Base-by-base conservation (phyloP, 2,329 filamentous ascomycete species). In the Colletotrichum caudatum region DNA sequence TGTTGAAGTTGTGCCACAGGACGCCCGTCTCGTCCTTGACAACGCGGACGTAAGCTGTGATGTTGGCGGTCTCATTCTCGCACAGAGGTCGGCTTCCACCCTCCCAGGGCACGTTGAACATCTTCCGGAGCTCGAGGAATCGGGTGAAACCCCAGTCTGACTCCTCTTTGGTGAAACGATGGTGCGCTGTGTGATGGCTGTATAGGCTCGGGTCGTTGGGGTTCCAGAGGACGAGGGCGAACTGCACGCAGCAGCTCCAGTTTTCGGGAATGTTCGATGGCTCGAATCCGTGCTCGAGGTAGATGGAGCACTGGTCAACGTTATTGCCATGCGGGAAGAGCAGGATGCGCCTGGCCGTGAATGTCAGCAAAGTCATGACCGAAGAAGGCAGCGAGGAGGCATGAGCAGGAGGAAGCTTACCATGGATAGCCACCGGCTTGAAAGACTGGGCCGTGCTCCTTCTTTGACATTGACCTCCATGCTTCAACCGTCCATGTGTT, bases 121-220 rank as follows among this genome's bases (percentile, higher is more conserved):
- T 92, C 77, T 91, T 92, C 65, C 94, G 89, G 61, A 97, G 88
- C 80, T 98, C 96, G 16, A 94, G 91, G 79, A 98, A 99, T 67
- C 95, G 87, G n/a, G 96, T 99, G 81, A 99, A 99, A 1, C 96
- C 96, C 96, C 96, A 99, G 78, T 99, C 96, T 33, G 94, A 94
- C 81, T 99, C 96, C 54, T 98, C 96, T 74, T 93, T 93, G 5
- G 94, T 98, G 81, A 98, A 99, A 71, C 96, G 92, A 80, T 99
- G 96, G 76, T 95, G 94, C n/a, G 96, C 96, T 54, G 86, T 88
- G 84, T 94, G 91, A 77, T 97, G 93, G 62, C 87, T 87, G 80
- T 92, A 94, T 76, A 98, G 88, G 74, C 90, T 91, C n/a, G 96
- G 95, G 77, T 98, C 94, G 78, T 95, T 94, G 57, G 92, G 92